Conservation (phyloP, 768 basidiomycete species). For the Daedaleopsis sinensis region DNA sequence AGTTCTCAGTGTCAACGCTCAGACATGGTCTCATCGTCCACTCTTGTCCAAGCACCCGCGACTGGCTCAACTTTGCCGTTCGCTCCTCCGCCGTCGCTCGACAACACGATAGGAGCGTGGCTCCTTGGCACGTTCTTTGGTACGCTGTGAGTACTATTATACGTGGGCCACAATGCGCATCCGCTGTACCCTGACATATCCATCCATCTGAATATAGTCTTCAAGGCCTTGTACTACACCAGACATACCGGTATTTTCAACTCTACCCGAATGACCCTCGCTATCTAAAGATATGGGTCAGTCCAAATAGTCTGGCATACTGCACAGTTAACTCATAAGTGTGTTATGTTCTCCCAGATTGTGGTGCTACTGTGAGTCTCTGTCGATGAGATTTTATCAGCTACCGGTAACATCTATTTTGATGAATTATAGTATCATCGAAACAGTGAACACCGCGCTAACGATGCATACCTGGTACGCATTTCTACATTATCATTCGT, state of each 20-base stretch:
- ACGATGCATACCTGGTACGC: not conserved
- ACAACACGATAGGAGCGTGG: slow-evolving; percentile 7
- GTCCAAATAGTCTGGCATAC: not conserved
- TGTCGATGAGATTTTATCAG: too few relatives aligned
- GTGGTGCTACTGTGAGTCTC: too few relatives aligned
- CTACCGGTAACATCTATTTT: too few relatives aligned
- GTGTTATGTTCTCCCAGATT: too few relatives aligned
- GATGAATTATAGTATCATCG: too few relatives aligned
- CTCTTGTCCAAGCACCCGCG: too few relatives aligned
- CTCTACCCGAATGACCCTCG: slow-evolving; percentile 1
- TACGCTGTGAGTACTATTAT: slow-evolving; percentile 6
- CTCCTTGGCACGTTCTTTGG: slow-evolving; percentile 3
- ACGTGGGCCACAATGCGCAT: too few relatives aligned
- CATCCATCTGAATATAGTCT: not conserved
- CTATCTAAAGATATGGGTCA: slow-evolving; percentile 9
- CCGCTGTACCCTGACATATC: too few relatives aligned
- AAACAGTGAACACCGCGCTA: not conserved
- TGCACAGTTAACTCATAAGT: too few relatives aligned
- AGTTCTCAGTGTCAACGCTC: too few relatives aligned
- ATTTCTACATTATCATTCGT: not conserved
- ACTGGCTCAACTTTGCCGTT: too few relatives aligned
- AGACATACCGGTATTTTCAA: slow-evolving; percentile 6
- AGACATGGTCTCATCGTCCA: too few relatives aligned
- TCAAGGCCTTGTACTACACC: not conserved
- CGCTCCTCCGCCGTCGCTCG: not conserved